These are phyloP conservation scores for Ganoderma leucocontextum DNA, from an alignment of 1,284 basidiomycete genomes.

Conservation along the genomic window DNA sequence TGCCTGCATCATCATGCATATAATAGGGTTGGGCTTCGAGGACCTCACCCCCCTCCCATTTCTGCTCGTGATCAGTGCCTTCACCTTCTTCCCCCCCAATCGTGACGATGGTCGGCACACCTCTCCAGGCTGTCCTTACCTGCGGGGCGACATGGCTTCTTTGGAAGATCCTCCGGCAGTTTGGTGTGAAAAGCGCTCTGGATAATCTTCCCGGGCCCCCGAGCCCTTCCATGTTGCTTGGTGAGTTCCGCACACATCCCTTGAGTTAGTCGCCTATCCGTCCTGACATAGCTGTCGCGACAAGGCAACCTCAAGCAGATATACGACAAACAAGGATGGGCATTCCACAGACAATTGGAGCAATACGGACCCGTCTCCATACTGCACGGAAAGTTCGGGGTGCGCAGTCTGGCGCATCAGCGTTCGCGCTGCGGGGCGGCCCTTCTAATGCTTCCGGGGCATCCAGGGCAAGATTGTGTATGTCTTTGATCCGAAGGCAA, in stretches of 20 bases:
- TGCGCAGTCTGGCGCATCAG: constrained; percentile 6
- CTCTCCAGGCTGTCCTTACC: constrained; percentile 11
- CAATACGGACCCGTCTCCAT: constrained; percentile 25
- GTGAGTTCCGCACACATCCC: constrained; percentile 8
- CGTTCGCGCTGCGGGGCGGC: neutral
- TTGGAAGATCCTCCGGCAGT: constrained; percentile 22
- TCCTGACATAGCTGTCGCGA: neutral
- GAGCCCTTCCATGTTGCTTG: constrained; percentile 23
- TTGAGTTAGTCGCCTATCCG: neutral
- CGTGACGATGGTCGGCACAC: constrained; percentile 4
- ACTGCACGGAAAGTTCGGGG: constrained; percentile 31
- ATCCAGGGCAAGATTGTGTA: constrained; percentile 29
- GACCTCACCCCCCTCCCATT: neutral
- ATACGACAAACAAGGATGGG: constrained; percentile 30
- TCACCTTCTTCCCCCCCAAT: neutral
- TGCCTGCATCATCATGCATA: neutral
- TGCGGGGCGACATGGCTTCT: constrained; percentile 17
- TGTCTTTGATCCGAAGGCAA: constrained; percentile 30
- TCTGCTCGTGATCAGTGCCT: too few species aligned
- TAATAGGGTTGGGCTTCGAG: constrained; percentile 3
- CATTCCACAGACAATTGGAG: constrained; percentile 26
- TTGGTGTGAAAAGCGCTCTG: constrained; percentile 15
- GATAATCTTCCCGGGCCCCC: constrained; percentile 28
- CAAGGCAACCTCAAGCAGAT: constrained; percentile 32
- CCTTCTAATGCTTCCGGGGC: neutral